Percentiles rank a stretch among this genome's conserved stretches.
phyloP scores from a whole-genome alignment of 2,329 filamentous ascomycete genomes.

The Trichoderma atroviride region DNA sequence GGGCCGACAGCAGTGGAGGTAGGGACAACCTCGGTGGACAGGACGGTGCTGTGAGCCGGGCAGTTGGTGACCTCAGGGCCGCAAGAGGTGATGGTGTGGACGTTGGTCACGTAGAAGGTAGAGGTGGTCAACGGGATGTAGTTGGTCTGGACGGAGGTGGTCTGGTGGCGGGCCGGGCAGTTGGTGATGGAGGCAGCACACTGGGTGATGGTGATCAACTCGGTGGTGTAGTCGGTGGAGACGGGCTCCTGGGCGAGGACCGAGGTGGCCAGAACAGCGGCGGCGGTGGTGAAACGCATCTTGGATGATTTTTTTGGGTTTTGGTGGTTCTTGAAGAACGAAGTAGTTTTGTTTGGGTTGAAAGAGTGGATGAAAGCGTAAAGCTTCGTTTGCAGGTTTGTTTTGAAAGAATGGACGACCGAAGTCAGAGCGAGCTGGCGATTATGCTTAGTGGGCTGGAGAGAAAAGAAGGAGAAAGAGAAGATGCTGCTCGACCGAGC shows the following conservation, averaged over 20 bases:
- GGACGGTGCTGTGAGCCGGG: constrained; percentile 48
- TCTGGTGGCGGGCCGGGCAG: constrained; percentile 55
- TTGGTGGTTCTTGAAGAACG: constrained; percentile 36
- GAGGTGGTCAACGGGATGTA: constrained; percentile 50
- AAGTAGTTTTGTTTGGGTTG: constrained; percentile 34
- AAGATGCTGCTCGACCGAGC: constrained; percentile 35
- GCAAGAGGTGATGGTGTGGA: constrained; percentile 66
- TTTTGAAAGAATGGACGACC: constrained; percentile 60
- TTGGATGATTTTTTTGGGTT: constrained; percentile 48
- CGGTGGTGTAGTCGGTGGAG: constrained; percentile 59
- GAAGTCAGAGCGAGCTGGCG: constrained; percentile 51
- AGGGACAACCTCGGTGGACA: constrained; percentile 43
- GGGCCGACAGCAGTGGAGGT: constrained; percentile 48
- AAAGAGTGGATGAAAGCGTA: constrained; percentile 40
- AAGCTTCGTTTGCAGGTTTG: constrained; percentile 38
- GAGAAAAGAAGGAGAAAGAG: constrained; percentile 36
- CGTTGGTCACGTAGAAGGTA: constrained; percentile 60
- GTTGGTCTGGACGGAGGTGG: constrained; percentile 44
- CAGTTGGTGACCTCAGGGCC: constrained; percentile 64
- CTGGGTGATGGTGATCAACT: constrained; percentile 63
- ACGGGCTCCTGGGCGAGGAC: constrained; percentile 38
- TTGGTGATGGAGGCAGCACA: constrained; percentile 62
- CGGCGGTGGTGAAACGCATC: constrained; percentile 63
- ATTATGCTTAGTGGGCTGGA: constrained; percentile 50
- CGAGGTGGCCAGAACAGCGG: constrained; percentile 47